A percentile compares a stretch with the other conserved stretches of the same genome.
Conservation (phyloP, 345 rosid species). For the Isatis tinctoria region DNA sequence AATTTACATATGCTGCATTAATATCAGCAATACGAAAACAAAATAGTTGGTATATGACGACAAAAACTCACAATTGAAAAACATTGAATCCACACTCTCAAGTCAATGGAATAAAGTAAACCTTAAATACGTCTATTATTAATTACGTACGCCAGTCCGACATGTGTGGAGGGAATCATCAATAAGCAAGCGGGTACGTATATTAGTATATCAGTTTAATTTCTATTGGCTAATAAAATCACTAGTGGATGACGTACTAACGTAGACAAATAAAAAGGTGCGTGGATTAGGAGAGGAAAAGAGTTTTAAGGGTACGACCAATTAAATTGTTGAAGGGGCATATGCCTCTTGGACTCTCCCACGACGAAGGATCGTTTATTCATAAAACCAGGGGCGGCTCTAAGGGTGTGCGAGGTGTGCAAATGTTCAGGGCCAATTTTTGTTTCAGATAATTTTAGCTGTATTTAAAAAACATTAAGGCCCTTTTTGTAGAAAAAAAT, state of each 20-base stretch:
- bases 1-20: no score
- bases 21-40: no score
- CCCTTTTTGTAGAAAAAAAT: no score
- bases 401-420: no score
- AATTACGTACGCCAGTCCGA: conserved; percentile 8
- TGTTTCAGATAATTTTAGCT: no score
- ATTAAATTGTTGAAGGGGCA: conserved; percentile 33
- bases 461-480: no score
- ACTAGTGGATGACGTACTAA: conserved; percentile 19
- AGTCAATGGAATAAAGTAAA: conserved; percentile 17
- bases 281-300: conserved; percentile 20
- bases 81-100: background rate
- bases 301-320: conserved; percentile 23
- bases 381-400: no score
- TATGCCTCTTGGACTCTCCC: conserved; percentile 35
- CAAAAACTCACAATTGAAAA: background rate
- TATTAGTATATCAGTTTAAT: background rate
- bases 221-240: background rate
- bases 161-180: conserved; percentile 27
- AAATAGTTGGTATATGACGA: background rate
- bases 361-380: conserved; percentile 25
- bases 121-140: background rate
- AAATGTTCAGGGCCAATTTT: no score
- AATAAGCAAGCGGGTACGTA: background rate
- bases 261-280: conserved; percentile 11